Evolutionary conservation across 116 monocot species (phyloP).

Genomic region (Cymodocea nodosa): DNA sequence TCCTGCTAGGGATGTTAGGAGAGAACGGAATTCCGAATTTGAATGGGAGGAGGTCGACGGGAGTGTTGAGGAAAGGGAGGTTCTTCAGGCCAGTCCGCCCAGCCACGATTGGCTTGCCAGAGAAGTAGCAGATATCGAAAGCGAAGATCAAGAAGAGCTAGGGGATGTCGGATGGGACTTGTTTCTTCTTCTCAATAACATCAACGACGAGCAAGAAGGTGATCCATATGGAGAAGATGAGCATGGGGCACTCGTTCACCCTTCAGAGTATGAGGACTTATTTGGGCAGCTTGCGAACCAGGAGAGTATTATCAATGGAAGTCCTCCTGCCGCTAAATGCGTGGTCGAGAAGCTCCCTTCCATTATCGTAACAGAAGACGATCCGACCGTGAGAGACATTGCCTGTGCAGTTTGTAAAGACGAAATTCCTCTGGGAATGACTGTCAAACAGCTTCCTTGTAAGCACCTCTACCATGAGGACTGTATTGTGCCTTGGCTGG

Average conservation of each 20-base stretch:
- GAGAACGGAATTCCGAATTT: constrained; percentile 10
- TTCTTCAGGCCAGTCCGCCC: neutral
- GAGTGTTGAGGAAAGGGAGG: constrained; percentile 1
- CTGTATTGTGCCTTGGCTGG: constrained; percentile 68
- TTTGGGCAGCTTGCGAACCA: constrained; percentile 41
- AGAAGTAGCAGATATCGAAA: neutral
- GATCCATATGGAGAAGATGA: constrained; percentile 14
- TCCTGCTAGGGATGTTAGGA: constrained; percentile 14
- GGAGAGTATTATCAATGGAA: constrained; percentile 16
- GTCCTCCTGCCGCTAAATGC: constrained; percentile 43
- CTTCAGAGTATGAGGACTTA: constrained; percentile 40
- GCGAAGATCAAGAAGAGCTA: constrained; percentile 4
- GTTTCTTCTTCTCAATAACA: constrained; percentile 33
- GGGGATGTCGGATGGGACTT: constrained; percentile 50
- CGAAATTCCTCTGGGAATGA: constrained; percentile 20
- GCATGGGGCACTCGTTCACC: constrained; percentile 19
- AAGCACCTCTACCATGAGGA: constrained; percentile 48
- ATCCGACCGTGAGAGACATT: neutral
- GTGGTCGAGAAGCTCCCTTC: constrained; percentile 37
- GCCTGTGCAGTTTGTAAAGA: constrained; percentile 72
- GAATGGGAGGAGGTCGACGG: constrained; percentile 72
- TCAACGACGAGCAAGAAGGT: constrained; percentile 14
- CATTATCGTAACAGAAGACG: constrained; percentile 18
- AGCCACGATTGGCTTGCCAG: neutral
- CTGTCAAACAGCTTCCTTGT: constrained; percentile 47